phyloP scores from a whole-genome alignment of 306 rosid species.

The Cucurbita maxima region DNA sequence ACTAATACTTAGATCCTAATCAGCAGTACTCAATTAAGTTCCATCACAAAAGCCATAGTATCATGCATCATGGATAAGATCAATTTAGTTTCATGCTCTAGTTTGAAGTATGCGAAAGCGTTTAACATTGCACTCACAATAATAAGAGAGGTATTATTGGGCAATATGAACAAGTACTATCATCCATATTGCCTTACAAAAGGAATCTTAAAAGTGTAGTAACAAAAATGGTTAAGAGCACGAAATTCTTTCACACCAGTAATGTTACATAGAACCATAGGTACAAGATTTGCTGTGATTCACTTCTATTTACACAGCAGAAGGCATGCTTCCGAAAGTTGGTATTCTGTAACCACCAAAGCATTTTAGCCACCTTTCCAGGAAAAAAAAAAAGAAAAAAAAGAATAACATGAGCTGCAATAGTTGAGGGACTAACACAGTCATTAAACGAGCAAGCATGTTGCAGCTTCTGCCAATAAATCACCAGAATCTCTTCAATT shows the following conservation, averaged over 20 bases:
- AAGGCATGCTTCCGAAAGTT: conserved; percentile 44
- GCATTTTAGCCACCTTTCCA: conserved; percentile 47
- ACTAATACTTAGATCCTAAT: neutral
- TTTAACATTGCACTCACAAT: conserved; percentile 27
- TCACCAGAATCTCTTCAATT: conserved; percentile 24
- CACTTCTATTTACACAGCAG: conserved; percentile 65
- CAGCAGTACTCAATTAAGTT: conserved; percentile 1
- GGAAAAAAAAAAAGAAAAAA: neutral
- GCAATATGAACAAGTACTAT: conserved; percentile 22
- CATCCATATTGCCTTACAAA: conserved; percentile 24
- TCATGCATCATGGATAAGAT: neutral
- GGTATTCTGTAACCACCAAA: conserved; percentile 34
- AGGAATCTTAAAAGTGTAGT: conserved; percentile 21
- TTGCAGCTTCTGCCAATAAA: conserved; percentile 23
- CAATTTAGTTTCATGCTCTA: conserved; percentile 5
- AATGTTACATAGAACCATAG: conserved; percentile 39
- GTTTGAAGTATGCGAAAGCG: conserved; percentile 18
- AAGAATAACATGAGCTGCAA: conserved; percentile 28
- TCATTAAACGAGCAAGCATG: conserved; percentile 20
- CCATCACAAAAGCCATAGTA: conserved; percentile 12
- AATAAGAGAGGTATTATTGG: conserved; percentile 27
- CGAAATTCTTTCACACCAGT: conserved; percentile 32
- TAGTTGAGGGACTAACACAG: conserved; percentile 32
- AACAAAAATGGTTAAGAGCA: conserved; percentile 18
- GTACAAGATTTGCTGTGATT: conserved; percentile 42